Evolutionary conservation across 23 red algal species (phyloP).

Genomic region (Gracilaria vermiculophylla): DNA sequence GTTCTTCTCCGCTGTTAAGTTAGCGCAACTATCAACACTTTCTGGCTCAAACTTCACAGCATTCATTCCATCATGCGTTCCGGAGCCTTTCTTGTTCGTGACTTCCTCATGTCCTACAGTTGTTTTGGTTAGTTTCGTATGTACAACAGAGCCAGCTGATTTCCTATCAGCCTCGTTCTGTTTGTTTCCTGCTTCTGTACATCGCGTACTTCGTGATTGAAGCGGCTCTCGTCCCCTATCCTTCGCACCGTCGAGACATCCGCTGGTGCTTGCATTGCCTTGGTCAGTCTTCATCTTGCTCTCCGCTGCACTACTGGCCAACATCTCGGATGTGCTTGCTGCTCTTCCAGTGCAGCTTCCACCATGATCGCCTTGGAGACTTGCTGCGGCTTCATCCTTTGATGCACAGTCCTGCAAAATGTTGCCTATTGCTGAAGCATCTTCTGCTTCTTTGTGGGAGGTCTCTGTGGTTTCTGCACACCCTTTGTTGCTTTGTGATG

Average conservation of each 20-base stretch:
- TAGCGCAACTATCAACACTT: neutral
- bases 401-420: neutral
- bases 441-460: neutral
- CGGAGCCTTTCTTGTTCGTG: neutral
- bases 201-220: neutral
- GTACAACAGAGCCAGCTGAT: neutral
- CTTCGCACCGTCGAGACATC: neutral
- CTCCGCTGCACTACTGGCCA: neutral
- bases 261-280: neutral
- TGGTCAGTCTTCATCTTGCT: neutral
- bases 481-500: neutral
- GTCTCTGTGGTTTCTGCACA: neutral
- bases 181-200: neutral
- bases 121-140: conserved; percentile 10
- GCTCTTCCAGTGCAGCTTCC: neutral
- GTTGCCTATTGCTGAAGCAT: neutral
- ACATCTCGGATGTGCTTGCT: neutral
- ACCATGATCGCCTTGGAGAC: neutral
- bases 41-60: neutral
- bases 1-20: neutral
- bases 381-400: neutral
- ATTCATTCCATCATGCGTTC: neutral
- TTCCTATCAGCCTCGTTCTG: neutral
- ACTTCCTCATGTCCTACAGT: neutral
- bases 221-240: neutral